Base-by-base conservation (phyloP, 192 early-diverging fungal species). In the Bifiguratus adelaidae region DNA sequence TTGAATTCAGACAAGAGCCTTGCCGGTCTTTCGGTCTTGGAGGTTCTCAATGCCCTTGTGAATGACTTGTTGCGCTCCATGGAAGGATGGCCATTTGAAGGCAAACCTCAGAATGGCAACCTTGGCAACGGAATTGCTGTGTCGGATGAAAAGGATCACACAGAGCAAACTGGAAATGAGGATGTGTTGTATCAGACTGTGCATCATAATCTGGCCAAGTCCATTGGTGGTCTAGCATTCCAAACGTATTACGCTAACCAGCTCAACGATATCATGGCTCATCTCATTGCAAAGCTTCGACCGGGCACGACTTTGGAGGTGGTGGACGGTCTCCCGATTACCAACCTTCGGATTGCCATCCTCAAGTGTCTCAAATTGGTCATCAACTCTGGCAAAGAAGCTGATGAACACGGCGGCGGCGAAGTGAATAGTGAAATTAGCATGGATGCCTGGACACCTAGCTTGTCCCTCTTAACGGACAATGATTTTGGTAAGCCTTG, bases 231-330 rank as follows among this genome's bases (percentile, higher is more conserved):
- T 6, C 49, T 77, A 36, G 68, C 66, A 3, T 69, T 61, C 1
- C 75, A 77, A 23, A 71, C 68, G 16, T 77, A 77, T 26, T 77
- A 77, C 44, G 55, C 63, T 1, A 73, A 73, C 40, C 75, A 77
- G 48, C 41, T 74, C 3, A 63, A 66, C 30, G 71, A 77, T 36
- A 77, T 77, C 13, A 67, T 71, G 16, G 66, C 66, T 18, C 65
- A 71, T 41, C 63, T 77, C 27, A 50, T 66, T 27, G 52, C 54
- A 47, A 65, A 67, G 34, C 41, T 77, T 3, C 46, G 53, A 18
- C 30, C 32, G 29, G 44, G 42, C 19, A 55, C 47, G 0, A 21
- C 62, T 9, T 22, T 52, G 3, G 44, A 53, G 5, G 24, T 41
- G 2, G 37, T 68, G 7, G 70, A 75, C 18, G 72, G 63, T 3